phyloP scores from a whole-genome alignment of 169 alveolate genomes.

The Babesia divergens region DNA sequence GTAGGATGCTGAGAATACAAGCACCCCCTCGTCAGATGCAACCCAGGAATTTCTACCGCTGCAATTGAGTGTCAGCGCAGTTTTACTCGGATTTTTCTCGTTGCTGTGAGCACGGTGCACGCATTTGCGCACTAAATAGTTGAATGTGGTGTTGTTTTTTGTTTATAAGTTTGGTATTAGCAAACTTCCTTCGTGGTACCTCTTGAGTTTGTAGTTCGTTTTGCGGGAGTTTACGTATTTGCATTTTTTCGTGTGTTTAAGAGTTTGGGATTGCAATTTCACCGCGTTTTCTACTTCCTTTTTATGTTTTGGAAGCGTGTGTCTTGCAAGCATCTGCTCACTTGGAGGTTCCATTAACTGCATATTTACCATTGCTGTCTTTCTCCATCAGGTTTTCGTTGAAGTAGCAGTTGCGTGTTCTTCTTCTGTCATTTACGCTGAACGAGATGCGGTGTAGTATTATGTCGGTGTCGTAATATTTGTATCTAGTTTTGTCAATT shows the following conservation, averaged over 20 bases:
- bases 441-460: neutral
- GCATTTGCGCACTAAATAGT: neutral
- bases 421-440: too few relatives aligned
- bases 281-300: too few relatives aligned
- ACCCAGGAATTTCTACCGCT: neutral
- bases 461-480: conserved; percentile 9
- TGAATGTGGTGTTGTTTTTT: neutral
- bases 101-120: neutral
- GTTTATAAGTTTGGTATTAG: neutral
- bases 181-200: neutral
- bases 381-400: too few relatives aligned
- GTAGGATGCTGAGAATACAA: neutral
- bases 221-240: neutral
- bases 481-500: conserved; percentile 3
- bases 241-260: too few relatives aligned
- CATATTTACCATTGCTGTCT: too few relatives aligned
- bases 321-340: neutral
- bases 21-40: conserved; percentile 1
- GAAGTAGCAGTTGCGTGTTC: too few relatives aligned
- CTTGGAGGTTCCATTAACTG: too few relatives aligned
- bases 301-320: neutral
- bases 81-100: conserved; percentile 7
- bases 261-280: neutral
- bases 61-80: neutral
- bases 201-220: neutral